Evolutionary conservation across 2,329 filamentous ascomycete species (phyloP), one percentile per base, ranked within the genome.

Genomic region (Biscogniauxia mediterranea): DNA sequence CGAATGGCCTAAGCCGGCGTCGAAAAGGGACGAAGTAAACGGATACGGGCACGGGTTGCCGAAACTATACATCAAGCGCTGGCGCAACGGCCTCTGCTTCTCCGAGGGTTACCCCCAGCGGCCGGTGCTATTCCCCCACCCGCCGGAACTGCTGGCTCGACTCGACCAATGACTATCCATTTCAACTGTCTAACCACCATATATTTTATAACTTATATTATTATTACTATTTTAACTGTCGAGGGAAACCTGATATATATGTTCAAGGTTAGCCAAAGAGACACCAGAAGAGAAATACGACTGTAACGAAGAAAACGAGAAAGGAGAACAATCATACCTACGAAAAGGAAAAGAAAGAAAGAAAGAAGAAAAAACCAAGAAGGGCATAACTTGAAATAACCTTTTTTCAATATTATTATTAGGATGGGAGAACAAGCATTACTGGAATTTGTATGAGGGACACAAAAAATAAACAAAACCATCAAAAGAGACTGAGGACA

Each of bases 71-170:
- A 69, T 66, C 60, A 69, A 68, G 52, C 69, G 70, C 52, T 73
- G 70, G 70, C 60, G 72, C 21, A 72, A 72, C 55, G 70, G 70
- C 9, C 67, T 73, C 55, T 71, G 67, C 58, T 70, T 73, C 63
- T 65, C 57, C 25, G 65, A 61, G 1, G 59, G 59, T 4, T 32
- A n/a, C 8, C 57, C 62, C 11, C 57, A 54, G 19, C 63, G 61
- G 23, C 51, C 61, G 26, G 69, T 73, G 55, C 54, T 73, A 55
- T 72, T 73, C 42, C 70, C 70, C 23, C 70, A 68, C 67, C 70
- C 69, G n/a, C 38, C 65, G 26, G 66, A 67, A 9, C 65, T 72
- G 1, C 54, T 69, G 21, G 63, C 63, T 15, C 61, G 54, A 46
- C 38, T n/a, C 15, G 38, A 46, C 13, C 38, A 46, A n/a, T 46